A percentile compares a stretch with the other conserved stretches of the same genome.
These are phyloP conservation scores for Lactarius hengduanensis DNA, from an alignment of 768 basidiomycete species.

Conservation along the genomic window DNA sequence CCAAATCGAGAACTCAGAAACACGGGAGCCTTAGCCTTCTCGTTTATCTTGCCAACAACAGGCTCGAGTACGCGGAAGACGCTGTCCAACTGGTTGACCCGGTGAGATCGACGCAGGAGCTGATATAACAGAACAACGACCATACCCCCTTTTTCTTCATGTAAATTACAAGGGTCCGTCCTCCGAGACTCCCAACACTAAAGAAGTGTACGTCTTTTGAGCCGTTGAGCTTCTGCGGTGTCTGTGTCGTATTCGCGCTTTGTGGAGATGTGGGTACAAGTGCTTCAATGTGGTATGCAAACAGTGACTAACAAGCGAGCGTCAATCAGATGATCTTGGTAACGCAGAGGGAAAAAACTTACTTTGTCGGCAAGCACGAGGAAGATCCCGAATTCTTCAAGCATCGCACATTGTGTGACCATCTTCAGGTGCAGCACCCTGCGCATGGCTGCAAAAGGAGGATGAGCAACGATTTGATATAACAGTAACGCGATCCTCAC, in stretches of 20 bases:
- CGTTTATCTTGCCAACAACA: constrained; percentile 85
- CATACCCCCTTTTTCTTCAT: constrained; percentile 91
- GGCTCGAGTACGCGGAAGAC: constrained; percentile 98
- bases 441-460: constrained; percentile 63
- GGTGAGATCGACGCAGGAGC: constrained; percentile 25
- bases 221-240: constrained; percentile 87
- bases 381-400: constrained; percentile 96
- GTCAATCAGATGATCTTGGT: background rate
- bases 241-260: constrained; percentile 64
- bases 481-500: constrained; percentile 43
- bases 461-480: constrained; percentile 5
- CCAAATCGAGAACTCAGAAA: constrained; percentile 73
- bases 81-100: constrained; percentile 60
- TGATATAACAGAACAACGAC: constrained; percentile 23
- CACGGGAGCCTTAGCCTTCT: constrained; percentile 65
- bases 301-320: constrained; percentile 55
- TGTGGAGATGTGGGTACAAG: constrained; percentile 85
- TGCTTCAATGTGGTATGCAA: constrained; percentile 95
- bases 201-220: constrained; percentile 95
- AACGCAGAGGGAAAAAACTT: background rate
- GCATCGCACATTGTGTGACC: constrained; percentile 93
- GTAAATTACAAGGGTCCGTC: constrained; percentile 87
- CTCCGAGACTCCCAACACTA: constrained; percentile 83
- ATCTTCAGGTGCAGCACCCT: constrained; percentile 91
- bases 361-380: constrained; percentile 93